A percentile compares a stretch with the other conserved stretches of the same genome.
These are phyloP conservation scores for Neurospora tetrasperma DNA, from an alignment of 495 filamentous ascomycete species.

Conservation along the genomic window DNA sequence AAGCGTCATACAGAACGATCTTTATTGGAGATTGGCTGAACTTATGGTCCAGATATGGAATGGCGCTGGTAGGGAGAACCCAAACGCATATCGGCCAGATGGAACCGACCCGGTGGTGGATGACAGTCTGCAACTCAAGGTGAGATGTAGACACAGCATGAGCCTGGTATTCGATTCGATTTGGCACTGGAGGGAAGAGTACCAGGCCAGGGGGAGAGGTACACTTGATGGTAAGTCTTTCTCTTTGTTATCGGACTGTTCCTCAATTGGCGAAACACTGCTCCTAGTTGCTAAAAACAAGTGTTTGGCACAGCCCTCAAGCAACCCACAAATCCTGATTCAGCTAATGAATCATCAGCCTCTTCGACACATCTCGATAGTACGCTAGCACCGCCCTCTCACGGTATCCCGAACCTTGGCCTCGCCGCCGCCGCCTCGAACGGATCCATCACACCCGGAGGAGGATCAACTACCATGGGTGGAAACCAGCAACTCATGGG, in stretches of 20 bases:
- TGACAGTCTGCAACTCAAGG: slow-evolving; percentile 71
- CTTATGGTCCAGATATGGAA: slow-evolving; percentile 91
- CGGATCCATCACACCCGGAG: slow-evolving; percentile 37
- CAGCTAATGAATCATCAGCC: slow-evolving; percentile 60
- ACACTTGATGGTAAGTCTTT: slow-evolving; percentile 62
- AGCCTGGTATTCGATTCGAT: slow-evolving; percentile 86
- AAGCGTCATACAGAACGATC: slow-evolving; percentile 72
- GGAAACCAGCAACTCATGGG: slow-evolving; percentile 28
- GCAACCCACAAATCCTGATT: slow-evolving; percentile 80
- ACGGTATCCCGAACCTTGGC: slow-evolving; percentile 21
- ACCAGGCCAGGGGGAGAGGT: slow-evolving; percentile 62
- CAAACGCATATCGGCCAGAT: slow-evolving; percentile 26
- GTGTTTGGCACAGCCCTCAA: slow-evolving; percentile 52
- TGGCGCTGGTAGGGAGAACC: slow-evolving; percentile 48
- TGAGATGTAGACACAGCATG: slow-evolving; percentile 87
- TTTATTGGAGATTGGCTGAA: slow-evolving; percentile 76
- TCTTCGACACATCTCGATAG: slow-evolving; percentile 51
- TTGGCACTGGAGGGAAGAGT: slow-evolving; percentile 87
- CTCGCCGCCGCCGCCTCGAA: slow-evolving; percentile 27
- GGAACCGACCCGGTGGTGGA: slow-evolving; percentile 43
- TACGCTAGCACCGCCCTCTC: slow-evolving; percentile 37
- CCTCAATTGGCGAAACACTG: slow-evolving; percentile 4
- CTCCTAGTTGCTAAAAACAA: slow-evolving; percentile 22
- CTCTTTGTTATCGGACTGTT: slow-evolving; percentile 3
- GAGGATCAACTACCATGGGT: slow-evolving; percentile 30